Evolutionary conservation across 495 filamentous ascomycete genomes (phyloP), one percentile per base, ranked within the genome.

Genomic region (Aspergillus cavernicola): DNA sequence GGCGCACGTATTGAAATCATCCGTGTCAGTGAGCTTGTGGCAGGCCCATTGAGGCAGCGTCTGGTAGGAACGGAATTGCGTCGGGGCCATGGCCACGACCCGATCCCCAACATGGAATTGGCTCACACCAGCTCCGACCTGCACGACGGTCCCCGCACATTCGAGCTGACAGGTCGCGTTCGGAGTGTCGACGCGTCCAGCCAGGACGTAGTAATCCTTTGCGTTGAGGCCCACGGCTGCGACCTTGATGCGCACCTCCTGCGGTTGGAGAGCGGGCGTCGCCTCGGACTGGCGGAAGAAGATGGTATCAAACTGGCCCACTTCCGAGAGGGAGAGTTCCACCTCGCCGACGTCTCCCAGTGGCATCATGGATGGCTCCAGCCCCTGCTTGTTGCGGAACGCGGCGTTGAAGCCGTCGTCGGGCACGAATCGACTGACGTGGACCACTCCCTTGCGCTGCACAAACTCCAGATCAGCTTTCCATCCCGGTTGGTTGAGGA

Each of bases 161-260:
- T 55, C 52, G 12, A 24, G 19, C 15, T 24, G 29, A 19, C 43
- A 48, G 0, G 43, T 32, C 1, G 19, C 33, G 12, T 33, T 12
- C 1, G 16, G 15, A 0, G 52, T 55, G 2, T 55, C 52, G 12
- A 55, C 52, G 5, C 11, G 28, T 6, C 32, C 52, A 11, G 22
- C 29, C 1, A 55, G 23, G 13, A 35, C 44, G 29, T 55, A 55
- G 12, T 40, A 19, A 22, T 55, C 52, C 52, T 44, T 44, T 2
- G 40, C 39, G 18, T 44, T 53, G 12, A 45, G n/a, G 18, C 50
- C 40, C 10, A 53, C 20, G 13, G 39, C 15, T 1, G 13, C 35
- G n/a, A 44, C 39, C 7, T 44, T 16, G 19, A 53, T 28, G 11
- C 24, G 18, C 4, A 53, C 50, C 1, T 53, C 29, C 3, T n/a